Conservation (phyloP, 2,329 filamentous ascomycete genomes). For the Fusarium temperatum region DNA sequence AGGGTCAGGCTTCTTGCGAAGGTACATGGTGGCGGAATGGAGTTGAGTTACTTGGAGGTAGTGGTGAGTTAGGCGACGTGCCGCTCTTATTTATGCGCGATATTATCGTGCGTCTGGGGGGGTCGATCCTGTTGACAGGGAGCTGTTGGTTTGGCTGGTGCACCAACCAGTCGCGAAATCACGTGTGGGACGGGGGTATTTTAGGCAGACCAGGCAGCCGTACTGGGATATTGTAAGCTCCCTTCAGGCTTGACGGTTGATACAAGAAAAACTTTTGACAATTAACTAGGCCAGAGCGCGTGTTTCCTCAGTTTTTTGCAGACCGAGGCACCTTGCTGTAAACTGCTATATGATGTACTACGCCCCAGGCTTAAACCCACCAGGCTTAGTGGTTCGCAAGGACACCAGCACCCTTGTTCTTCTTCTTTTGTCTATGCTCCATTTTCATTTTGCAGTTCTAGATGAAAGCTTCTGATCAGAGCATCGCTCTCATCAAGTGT, state of each 20-base stretch:
- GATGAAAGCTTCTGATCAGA: neutral
- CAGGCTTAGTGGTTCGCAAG: too few relatives aligned
- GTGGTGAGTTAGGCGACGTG: too few relatives aligned
- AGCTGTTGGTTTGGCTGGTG: neutral
- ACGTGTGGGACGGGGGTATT: neutral
- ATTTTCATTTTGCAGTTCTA: neutral
- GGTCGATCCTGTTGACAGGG: neutral
- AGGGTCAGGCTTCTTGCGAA: neutral
- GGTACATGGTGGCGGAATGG: too few relatives aligned
- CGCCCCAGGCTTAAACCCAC: too few relatives aligned
- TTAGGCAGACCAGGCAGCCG: neutral
- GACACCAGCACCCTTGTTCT: neutral
- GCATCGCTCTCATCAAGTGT: neutral
- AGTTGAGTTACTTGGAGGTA: too few relatives aligned
- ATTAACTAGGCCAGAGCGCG: neutral
- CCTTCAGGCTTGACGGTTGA: neutral
- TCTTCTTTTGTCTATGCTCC: neutral
- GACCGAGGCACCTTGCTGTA: accelerated
- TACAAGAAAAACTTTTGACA: too few relatives aligned
- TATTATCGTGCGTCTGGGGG: too few relatives aligned
- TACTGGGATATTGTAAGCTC: neutral
- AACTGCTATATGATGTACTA: neutral
- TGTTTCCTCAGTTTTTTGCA: accelerated
- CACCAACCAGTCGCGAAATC: neutral
- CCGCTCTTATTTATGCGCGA: too few relatives aligned